Percentiles rank a stretch among this genome's conserved stretches.
Conservation (phyloP, 371 early-diverging fungal genomes). For the Mucor sp. region DNA sequence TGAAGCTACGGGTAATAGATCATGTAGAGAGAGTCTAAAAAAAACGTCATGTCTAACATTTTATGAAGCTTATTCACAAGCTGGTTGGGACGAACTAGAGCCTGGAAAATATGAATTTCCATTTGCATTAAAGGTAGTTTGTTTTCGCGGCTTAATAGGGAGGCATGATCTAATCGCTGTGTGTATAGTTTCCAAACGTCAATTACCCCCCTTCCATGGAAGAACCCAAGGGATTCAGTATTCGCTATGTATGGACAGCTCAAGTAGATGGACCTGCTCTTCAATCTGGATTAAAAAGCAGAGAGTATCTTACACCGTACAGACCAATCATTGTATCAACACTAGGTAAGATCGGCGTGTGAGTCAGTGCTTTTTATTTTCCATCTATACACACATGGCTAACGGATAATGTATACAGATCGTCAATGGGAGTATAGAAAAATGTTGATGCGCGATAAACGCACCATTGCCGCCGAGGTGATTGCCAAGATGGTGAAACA, state of each 20-base stretch:
- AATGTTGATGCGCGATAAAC: constrained; percentile 44
- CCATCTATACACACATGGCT: constrained; percentile 21
- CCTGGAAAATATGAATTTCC: constrained; percentile 49
- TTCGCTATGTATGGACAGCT: constrained; percentile 53
- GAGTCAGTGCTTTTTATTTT: background rate
- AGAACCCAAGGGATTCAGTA: constrained; percentile 38
- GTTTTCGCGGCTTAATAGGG: background rate
- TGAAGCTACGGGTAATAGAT: constrained; percentile 35
- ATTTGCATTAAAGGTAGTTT: constrained; percentile 54
- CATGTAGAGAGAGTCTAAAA: background rate
- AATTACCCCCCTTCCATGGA: constrained; percentile 46
- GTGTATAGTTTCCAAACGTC: constrained; percentile 44
- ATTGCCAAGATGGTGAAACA: constrained; percentile 43
- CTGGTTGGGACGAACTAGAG: constrained; percentile 54
- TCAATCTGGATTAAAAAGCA: constrained; percentile 39
- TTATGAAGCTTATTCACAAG: constrained; percentile 35
- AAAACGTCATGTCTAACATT: background rate
- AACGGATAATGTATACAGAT: background rate
- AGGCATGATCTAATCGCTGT: background rate
- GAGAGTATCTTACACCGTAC: constrained; percentile 41
- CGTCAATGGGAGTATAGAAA: constrained; percentile 40
- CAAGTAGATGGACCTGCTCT: constrained; percentile 52
- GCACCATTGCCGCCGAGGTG: constrained; percentile 40
- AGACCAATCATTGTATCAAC: constrained; percentile 42
- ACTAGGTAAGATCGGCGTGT: constrained; percentile 13